phyloP scores from a whole-genome alignment of 164 flowering plant genomes.

The Euptelea pleiosperma region DNA sequence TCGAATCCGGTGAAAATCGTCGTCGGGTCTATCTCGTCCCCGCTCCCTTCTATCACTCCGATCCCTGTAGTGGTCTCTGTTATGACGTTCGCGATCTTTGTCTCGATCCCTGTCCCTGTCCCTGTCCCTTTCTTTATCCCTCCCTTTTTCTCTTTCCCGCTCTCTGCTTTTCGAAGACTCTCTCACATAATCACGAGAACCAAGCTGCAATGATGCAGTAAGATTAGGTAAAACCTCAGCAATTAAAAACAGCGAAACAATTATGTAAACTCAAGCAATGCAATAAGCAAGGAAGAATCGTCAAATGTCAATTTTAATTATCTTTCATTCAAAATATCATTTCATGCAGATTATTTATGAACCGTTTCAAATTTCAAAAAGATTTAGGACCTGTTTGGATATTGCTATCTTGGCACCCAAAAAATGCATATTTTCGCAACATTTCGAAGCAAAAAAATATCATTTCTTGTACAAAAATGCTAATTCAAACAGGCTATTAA shows the following conservation, averaged over 20 bases:
- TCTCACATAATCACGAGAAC: conserved; percentile 53
- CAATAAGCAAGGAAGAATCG: too few species aligned
- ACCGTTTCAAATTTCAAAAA: too few species aligned
- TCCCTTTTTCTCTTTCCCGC: conserved; percentile 46
- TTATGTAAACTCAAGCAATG: not conserved
- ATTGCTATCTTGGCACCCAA: too few species aligned
- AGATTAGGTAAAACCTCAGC: not conserved
- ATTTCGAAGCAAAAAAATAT: too few species aligned
- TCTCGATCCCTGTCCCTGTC: conserved; percentile 36
- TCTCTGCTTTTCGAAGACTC: conserved; percentile 65
- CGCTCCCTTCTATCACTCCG: conserved; percentile 66
- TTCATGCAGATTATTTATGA: too few species aligned
- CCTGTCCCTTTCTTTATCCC: conserved; percentile 34
- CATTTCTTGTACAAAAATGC: too few species aligned
- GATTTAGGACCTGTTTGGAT: not conserved
- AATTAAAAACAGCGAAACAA: not conserved
- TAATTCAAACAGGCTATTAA: too few species aligned
- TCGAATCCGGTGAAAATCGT: conserved; percentile 54
- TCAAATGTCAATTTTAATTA: too few species aligned
- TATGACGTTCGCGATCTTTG: conserved; percentile 37
- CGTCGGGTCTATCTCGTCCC: conserved; percentile 57
- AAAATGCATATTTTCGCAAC: too few species aligned
- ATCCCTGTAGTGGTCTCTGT: conserved; percentile 54
- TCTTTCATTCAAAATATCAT: too few species aligned
- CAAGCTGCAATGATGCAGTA: conserved; percentile 35